Conservation (phyloP, 306 rosid genomes). For the Dalbergia cochinchinensis region DNA sequence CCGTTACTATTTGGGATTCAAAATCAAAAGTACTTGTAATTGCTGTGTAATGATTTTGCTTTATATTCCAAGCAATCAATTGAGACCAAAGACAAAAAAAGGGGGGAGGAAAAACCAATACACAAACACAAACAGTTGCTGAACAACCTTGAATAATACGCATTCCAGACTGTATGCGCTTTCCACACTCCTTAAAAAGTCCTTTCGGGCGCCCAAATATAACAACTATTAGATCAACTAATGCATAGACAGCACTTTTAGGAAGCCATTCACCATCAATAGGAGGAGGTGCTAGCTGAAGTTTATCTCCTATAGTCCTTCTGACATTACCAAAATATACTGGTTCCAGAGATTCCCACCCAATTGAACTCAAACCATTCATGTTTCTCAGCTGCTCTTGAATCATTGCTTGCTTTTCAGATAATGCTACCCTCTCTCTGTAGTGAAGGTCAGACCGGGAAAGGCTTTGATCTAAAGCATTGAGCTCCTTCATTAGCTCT, state of each 20-base stretch:
- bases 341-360: conserved; percentile 74
- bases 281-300: conserved; percentile 89
- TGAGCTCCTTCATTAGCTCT: conserved; percentile 75
- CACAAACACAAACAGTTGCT: conserved; percentile 19
- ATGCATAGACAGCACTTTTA: conserved; percentile 90
- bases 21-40: conserved; percentile 30
- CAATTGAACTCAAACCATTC: conserved; percentile 57
- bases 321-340: conserved; percentile 83
- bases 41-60: conserved; percentile 34
- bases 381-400: conserved; percentile 68
- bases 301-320: conserved; percentile 80
- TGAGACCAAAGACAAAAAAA: conserved; percentile 27
- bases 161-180: conserved; percentile 91
- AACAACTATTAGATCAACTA: conserved; percentile 87
- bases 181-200: conserved; percentile 91
- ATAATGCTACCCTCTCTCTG: conserved; percentile 83
- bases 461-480: conserved; percentile 82
- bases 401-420: conserved; percentile 78
- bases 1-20: conserved; percentile 39
- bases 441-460: conserved; percentile 79
- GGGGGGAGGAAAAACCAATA: conserved; percentile 23
- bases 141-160: conserved; percentile 70
- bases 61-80: conserved; percentile 28
- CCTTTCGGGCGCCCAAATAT: conserved; percentile 94
- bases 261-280: conserved; percentile 99